Base-by-base conservation (phyloP, 2,329 filamentous ascomycete species). In the Paraphaeosphaeria minitans region DNA sequence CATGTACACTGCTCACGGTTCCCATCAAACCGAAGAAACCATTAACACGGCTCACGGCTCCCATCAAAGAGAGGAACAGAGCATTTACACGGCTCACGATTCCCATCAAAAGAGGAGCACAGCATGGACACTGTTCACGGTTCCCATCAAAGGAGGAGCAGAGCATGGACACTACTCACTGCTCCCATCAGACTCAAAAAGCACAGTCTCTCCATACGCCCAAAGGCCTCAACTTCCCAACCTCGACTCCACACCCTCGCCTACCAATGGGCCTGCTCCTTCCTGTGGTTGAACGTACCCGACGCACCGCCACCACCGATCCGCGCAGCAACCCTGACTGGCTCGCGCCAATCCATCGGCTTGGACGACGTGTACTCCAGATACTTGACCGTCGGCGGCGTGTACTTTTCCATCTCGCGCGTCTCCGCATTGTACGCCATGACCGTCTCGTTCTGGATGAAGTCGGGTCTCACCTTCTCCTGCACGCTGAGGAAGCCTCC, bases 401-500 rank as follows among this genome's bases (percentile, higher is more conserved):
- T 62, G 53, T 74, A 73, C 16, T 33, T 41, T 60, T 71, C 70
- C 43, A 68, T 51, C 9, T 59, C 54, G 1, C 66, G 66, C 4
- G 68, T 71, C 21, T 67, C 60, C 2, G 59, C 42, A 39, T 75
- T 66, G 7, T 22, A 53, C 27, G 74, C 16, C 53, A 64, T 48
- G 21, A 66, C 57, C 0, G 61, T 31, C 2, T 63, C 63, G 42
- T 73, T 73, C 33, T 72, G 61, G 21, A 70, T 41, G 39, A 72
- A 66, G 27, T 78, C 74, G 1, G 74, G 70, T 7, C 75, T 72
- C 10, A 60, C 52, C 43, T 67, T 66, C 58, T 75, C 70, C 10
- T 66, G 43, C 6, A 75, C 75, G 4, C 63, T 63, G 6, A 78
- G 61, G 61, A 81, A 81, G 10, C 79, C 79, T 1, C 79, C 79